Evolutionary conservation across 495 filamentous ascomycete genomes (phyloP).

Genomic region (Patellaria atrata): DNA sequence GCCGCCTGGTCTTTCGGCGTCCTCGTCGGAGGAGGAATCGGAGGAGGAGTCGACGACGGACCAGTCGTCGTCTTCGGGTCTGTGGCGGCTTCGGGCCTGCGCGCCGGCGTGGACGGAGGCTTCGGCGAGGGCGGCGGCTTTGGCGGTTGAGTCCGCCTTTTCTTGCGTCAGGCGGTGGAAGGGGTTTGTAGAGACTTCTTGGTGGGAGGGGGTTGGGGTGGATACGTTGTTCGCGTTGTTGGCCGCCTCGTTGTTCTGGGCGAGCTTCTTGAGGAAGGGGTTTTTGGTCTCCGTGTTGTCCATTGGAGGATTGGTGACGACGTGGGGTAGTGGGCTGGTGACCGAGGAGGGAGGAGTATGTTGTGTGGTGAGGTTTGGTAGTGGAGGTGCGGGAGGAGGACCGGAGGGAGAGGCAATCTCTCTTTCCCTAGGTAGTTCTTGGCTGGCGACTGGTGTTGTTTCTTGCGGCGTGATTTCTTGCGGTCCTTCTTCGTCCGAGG

Average conservation of each 20-base stretch:
- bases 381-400: constrained; percentile 15
- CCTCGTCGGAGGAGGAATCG: constrained; percentile 46
- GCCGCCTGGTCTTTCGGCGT: constrained; percentile 55
- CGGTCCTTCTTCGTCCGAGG: constrained; percentile 76
- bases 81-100: constrained; percentile 38
- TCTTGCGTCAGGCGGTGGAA: constrained; percentile 76
- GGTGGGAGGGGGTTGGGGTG: constrained; percentile 20
- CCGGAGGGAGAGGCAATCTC: constrained; percentile 23
- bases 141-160: constrained; percentile 24
- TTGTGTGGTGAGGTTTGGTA: constrained; percentile 14
- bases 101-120: constrained; percentile 19
- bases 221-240: constrained; percentile 21
- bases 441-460: constrained; percentile 60
- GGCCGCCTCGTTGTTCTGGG: constrained; percentile 31
- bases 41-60: constrained; percentile 66
- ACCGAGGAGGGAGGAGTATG: constrained; percentile 22
- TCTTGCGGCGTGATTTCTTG: constrained; percentile 68
- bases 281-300: constrained; percentile 32
- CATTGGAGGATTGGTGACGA: constrained; percentile 33
- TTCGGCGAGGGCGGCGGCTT: constrained; percentile 13
- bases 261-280: constrained; percentile 59
- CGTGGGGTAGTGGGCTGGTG: constrained; percentile 20
- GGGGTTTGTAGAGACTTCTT: constrained; percentile 63
- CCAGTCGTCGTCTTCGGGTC: constrained; percentile 79
- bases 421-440: constrained; percentile 33